phyloP scores from a whole-genome alignment of 2,329 filamentous ascomycete genomes.

The Claviceps purpurea region DNA sequence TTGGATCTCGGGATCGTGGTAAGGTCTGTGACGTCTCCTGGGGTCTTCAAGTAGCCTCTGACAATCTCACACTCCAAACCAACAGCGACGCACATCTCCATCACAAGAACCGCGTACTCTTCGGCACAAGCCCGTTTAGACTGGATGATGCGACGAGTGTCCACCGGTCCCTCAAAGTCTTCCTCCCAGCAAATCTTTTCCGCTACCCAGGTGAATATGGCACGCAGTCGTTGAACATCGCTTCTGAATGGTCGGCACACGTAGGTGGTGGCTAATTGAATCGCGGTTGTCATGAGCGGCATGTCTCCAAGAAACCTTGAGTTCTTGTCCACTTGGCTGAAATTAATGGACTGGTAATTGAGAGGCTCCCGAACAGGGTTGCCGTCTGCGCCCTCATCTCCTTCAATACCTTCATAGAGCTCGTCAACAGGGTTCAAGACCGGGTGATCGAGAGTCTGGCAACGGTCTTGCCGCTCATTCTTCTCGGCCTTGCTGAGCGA shows the following conservation, averaged over 20 bases:
- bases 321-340: conserved; percentile 88
- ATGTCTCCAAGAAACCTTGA: conserved; percentile 78
- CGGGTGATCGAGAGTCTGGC: conserved; percentile 86
- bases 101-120: conserved; percentile 77
- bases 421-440: conserved; percentile 84
- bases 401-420: conserved; percentile 70
- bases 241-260: conserved; percentile 89
- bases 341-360: conserved; percentile 67
- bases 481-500: conserved; percentile 82
- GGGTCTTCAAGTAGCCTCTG: conserved; percentile 78
- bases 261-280: conserved; percentile 76
- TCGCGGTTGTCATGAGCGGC: conserved; percentile 68
- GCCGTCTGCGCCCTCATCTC: conserved; percentile 80
- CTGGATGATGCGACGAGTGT: conserved; percentile 73
- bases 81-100: conserved; percentile 87
- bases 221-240: conserved; percentile 81
- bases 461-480: conserved; percentile 72
- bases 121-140: conserved; percentile 73
- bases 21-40: conserved; percentile 70
- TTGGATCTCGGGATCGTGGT: conserved; percentile 77
- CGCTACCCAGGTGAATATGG: conserved; percentile 96
- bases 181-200: conserved; percentile 95
- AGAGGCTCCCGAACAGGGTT: conserved; percentile 68
- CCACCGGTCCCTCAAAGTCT: conserved; percentile 73
- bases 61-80: conserved; percentile 81